phyloP scores from a whole-genome alignment of 192 early-diverging fungal genomes.

The Coemansia sp. region DNA sequence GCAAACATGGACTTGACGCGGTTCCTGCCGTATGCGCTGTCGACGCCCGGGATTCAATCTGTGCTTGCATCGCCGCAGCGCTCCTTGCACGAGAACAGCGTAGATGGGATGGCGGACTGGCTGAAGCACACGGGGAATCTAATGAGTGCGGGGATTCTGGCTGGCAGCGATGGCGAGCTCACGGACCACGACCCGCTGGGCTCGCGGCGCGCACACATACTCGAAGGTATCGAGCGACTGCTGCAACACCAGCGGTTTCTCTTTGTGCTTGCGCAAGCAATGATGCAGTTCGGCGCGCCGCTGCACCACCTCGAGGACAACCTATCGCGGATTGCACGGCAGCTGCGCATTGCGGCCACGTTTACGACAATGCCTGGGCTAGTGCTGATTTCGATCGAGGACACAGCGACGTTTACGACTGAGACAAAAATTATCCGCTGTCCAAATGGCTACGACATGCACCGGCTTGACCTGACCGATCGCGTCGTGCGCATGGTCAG shows the following conservation, averaged over 20 bases:
- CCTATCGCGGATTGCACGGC: constrained; percentile 54
- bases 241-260: constrained; percentile 62
- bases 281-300: constrained; percentile 67
- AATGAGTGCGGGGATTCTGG: neutral
- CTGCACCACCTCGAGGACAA: constrained; percentile 63
- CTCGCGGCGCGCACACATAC: constrained; percentile 1
- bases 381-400: constrained; percentile 64
- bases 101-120: constrained; percentile 13
- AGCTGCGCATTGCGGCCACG: constrained; percentile 56
- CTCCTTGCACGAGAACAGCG: constrained; percentile 12
- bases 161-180: neutral
- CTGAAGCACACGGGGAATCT: constrained; percentile 4
- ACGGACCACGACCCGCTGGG: neutral
- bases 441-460: constrained; percentile 61
- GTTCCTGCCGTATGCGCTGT: constrained; percentile 27
- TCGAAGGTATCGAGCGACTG: constrained; percentile 46
- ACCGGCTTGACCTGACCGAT: constrained; percentile 60
- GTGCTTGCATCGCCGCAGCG: constrained; percentile 7
- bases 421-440: constrained; percentile 68
- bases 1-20: constrained; percentile 14
- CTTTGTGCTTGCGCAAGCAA: constrained; percentile 55
- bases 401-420: constrained; percentile 62
- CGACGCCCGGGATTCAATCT: constrained; percentile 18
- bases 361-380: constrained; percentile 65
- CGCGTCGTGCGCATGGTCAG: constrained; percentile 58